Percentiles rank a stretch among this genome's conserved stretches.
phyloP scores from a whole-genome alignment of 768 basidiomycete species.

The Hemileccinum rubropunctum region DNA sequence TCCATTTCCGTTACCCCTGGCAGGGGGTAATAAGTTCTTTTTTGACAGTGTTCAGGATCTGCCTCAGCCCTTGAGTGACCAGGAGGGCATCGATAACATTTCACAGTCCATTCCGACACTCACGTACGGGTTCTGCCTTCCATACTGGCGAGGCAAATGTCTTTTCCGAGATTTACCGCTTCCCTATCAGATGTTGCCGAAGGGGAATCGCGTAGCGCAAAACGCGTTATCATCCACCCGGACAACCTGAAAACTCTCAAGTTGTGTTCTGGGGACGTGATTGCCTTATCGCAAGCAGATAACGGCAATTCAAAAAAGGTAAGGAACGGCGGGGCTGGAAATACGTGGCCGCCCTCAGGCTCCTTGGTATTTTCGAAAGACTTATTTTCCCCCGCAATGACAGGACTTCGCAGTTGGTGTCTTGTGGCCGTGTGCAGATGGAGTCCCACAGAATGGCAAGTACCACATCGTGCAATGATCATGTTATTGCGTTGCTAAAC shows the following conservation, averaged over 20 bases:
- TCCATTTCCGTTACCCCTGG: neutral
- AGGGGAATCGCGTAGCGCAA: slow-evolving; percentile 47
- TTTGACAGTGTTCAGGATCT: slow-evolving; percentile 6
- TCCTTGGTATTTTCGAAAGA: slow-evolving; percentile 9
- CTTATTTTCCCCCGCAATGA: slow-evolving; percentile 17
- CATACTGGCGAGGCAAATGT: slow-evolving; percentile 10
- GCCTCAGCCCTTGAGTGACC: neutral
- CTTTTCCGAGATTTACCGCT: slow-evolving; percentile 36
- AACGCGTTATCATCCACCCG: slow-evolving; percentile 62
- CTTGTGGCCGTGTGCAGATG: slow-evolving; percentile 74
- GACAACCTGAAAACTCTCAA: slow-evolving; percentile 60
- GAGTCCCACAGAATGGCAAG: slow-evolving; percentile 57
- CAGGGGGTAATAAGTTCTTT: neutral
- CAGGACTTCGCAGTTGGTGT: slow-evolving; percentile 67
- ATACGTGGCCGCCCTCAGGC: slow-evolving; percentile 1
- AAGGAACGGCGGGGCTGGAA: slow-evolving; percentile 20
- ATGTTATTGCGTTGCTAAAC: slow-evolving; percentile 10
- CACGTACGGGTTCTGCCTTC: neutral
- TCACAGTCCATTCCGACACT: neutral
- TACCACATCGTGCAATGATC: slow-evolving; percentile 13
- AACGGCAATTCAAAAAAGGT: slow-evolving; percentile 34
- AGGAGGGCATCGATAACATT: neutral
- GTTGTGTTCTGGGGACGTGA: slow-evolving; percentile 65
- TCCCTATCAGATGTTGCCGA: slow-evolving; percentile 35
- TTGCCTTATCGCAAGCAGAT: slow-evolving; percentile 50